Evolutionary conservation across 2,329 filamentous ascomycete genomes (phyloP).

Genomic region (Triangularia verruculosa): DNA sequence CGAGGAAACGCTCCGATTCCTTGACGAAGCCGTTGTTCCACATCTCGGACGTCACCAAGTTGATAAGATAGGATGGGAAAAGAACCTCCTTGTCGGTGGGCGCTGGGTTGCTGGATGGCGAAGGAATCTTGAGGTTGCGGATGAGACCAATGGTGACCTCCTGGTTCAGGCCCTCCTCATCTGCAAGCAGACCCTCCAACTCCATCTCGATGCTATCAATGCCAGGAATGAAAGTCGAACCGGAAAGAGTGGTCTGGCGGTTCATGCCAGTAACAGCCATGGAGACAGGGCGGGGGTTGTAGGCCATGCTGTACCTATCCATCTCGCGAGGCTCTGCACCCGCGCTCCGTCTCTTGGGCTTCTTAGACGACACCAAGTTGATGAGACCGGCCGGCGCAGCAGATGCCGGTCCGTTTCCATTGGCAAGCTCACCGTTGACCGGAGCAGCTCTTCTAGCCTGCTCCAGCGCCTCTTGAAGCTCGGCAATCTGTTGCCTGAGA

Average conservation of each 20-base stretch:
- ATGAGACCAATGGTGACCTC: constrained; percentile 97
- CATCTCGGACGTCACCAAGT: constrained; percentile 98
- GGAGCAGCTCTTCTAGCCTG: constrained; percentile 75
- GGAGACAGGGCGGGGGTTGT: constrained; percentile 91
- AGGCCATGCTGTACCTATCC: constrained; percentile 87
- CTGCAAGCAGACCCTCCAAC: constrained; percentile 86
- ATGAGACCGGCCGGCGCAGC: constrained; percentile 74
- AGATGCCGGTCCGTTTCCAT: constrained; percentile 55
- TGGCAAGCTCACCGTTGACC: constrained; percentile 65
- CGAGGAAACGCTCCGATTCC: constrained; percentile 96
- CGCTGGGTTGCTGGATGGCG: constrained; percentile 78
- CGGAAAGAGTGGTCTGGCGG: constrained; percentile 65
- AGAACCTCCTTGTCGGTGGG: constrained; percentile 98
- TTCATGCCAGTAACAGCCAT: constrained; percentile 72
- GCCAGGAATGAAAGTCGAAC: constrained; percentile 73
- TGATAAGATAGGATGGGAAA: constrained; percentile 98
- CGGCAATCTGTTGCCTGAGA: constrained; percentile 81
- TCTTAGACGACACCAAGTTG: constrained; percentile 95
- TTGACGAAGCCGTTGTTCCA: constrained; percentile 99
- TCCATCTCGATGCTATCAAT: constrained; percentile 93
- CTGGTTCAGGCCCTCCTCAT: constrained; percentile 94
- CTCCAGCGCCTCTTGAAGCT: constrained; percentile 90
- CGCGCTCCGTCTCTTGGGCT: constrained; percentile 90
- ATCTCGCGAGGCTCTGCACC: constrained; percentile 80
- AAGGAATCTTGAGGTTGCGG: constrained; percentile 92